Evolutionary conservation across 1,139 yeast genomes (phyloP).

Genomic region (Debaryomycetaceae sp.): DNA sequence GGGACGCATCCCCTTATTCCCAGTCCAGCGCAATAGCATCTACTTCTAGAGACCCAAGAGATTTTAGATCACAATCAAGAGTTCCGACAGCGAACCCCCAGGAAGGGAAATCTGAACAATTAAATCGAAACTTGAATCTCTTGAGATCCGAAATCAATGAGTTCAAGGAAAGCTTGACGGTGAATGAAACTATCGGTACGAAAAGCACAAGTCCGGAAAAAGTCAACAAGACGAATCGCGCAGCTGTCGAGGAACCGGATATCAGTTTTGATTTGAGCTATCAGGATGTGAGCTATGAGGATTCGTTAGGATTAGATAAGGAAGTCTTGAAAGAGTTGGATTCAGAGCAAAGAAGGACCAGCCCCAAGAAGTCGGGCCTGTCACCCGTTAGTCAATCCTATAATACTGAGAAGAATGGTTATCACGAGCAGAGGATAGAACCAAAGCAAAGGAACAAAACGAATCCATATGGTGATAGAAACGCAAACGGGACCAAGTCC

Average conservation of each 20-base stretch:
- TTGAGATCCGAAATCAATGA: conserved; percentile 45
- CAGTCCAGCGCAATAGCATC: neutral
- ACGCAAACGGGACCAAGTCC: neutral
- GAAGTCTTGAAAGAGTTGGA: conserved; percentile 6
- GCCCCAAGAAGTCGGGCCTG: neutral
- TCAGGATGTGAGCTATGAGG: conserved; percentile 42
- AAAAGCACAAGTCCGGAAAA: conserved; percentile 3
- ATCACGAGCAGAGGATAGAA: neutral
- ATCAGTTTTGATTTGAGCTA: conserved; percentile 40
- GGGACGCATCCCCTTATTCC: neutral
- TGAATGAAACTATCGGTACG: conserved; percentile 14
- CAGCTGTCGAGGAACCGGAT: conserved; percentile 15
- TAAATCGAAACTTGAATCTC: conserved; percentile 43
- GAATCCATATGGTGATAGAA: neutral
- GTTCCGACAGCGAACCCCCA: conserved; percentile 2
- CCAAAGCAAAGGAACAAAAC: neutral
- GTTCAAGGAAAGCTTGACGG: conserved; percentile 42
- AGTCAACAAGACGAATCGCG: conserved; percentile 1
- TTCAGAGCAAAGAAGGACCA: neutral
- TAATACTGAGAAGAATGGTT: neutral
- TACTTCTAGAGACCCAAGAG: neutral
- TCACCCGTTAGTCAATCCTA: neutral
- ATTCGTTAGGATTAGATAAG: conserved; percentile 36
- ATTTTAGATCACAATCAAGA: neutral
- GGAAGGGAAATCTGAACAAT: conserved; percentile 27